Evolutionary conservation across 1,284 basidiomycete genomes (phyloP).

Genomic region (Papiliotrema flavescens): DNA sequence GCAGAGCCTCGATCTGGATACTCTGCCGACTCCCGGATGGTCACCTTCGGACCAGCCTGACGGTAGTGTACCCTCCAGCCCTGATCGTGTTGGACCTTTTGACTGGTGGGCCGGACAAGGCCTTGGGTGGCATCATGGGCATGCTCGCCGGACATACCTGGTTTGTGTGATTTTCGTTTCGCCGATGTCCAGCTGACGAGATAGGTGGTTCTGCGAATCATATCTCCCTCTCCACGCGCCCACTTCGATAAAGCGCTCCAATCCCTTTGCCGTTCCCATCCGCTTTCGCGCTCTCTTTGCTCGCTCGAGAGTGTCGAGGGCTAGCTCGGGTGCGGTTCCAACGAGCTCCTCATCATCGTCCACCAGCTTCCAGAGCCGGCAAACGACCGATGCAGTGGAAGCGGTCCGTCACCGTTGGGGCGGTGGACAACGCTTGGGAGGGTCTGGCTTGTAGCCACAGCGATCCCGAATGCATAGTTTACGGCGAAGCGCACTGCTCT

Average conservation of each 20-base stretch:
- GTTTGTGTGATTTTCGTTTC: slow-evolving; percentile 15
- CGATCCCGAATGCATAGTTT: no score
- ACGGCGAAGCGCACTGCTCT: no score
- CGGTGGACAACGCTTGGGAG: slow-evolving; percentile 42
- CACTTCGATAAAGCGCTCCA: slow-evolving; percentile 28
- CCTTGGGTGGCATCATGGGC: slow-evolving; percentile 36
- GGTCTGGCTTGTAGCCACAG: slow-evolving; percentile 3
- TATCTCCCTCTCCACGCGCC: slow-evolving; percentile 45
- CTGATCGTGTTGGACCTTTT: slow-evolving; percentile 41
- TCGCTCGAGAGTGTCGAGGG: neutral
- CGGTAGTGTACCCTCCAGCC: slow-evolving; percentile 42
- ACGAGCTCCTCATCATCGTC: neutral
- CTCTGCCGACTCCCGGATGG: no score
- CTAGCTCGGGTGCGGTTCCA: neutral
- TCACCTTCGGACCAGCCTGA: neutral
- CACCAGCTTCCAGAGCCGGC: neutral
- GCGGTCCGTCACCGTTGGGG: slow-evolving; percentile 41
- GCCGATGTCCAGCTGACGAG: neutral
- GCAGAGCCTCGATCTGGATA: no score
- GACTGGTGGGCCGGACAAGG: slow-evolving; percentile 33
- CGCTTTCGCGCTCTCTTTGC: slow-evolving; percentile 31
- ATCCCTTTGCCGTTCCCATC: slow-evolving; percentile 33
- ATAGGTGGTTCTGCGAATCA: slow-evolving; percentile 45
- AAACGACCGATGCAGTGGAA: slow-evolving; percentile 13
- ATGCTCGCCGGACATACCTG: slow-evolving; percentile 44